phyloP scores from a whole-genome alignment of 257 asterid species.

The Phtheirospermum japonicum region DNA sequence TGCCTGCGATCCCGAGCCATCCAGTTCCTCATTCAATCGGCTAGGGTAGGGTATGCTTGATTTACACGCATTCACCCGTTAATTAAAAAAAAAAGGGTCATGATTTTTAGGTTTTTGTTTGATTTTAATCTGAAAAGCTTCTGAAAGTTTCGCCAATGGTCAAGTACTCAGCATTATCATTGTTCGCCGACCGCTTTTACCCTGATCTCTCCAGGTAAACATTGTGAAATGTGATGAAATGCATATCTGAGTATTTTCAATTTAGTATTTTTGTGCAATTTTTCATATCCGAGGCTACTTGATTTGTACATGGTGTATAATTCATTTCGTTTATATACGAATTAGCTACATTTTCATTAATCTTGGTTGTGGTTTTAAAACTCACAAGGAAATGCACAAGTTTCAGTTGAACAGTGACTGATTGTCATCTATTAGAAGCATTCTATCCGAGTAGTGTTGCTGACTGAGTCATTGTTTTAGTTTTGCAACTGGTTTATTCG shows the following conservation, averaged over 20 bases:
- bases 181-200: constrained; percentile 76
- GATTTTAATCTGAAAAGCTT: constrained; percentile 22
- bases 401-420: too few relatives aligned
- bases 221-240: neutral
- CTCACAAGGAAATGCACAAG: too few relatives aligned
- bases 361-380: too few relatives aligned
- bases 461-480: too few relatives aligned
- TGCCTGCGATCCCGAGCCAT: constrained; percentile 43
- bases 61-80: neutral
- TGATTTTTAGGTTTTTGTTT: constrained; percentile 6
- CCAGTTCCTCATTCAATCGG: constrained; percentile 48
- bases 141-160: constrained; percentile 63
- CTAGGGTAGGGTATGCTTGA: constrained; percentile 33
- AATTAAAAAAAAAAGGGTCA: neutral
- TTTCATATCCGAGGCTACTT: too few relatives aligned
- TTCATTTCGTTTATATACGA: neutral
- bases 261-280: too few relatives aligned
- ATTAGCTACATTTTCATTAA: neutral
- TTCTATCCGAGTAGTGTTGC: too few relatives aligned
- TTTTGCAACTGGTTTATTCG: too few relatives aligned
- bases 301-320: too few relatives aligned
- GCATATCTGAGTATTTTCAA: too few relatives aligned
- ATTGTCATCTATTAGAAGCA: too few relatives aligned
- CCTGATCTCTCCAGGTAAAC: constrained; percentile 50
- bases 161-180: constrained; percentile 71